These are phyloP conservation scores for Fusarium incarnatum DNA, from an alignment of 2,329 filamentous ascomycete genomes.

Conservation along the genomic window DNA sequence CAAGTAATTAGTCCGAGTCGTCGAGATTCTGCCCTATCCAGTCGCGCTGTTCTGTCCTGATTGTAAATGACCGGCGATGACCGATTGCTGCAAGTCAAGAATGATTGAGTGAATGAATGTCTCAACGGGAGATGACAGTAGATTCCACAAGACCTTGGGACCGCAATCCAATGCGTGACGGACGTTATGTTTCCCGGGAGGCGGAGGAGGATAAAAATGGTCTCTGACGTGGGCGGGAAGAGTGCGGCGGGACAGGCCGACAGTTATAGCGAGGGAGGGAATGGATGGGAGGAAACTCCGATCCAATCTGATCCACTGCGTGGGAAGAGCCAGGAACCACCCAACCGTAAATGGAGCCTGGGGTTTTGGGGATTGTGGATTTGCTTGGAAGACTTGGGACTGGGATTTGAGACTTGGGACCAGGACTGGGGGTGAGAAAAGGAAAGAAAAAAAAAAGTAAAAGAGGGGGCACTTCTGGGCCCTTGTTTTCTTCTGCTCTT, in stretches of 20 bases:
- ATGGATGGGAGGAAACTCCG: constrained; percentile 38
- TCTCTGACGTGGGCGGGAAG: constrained; percentile 43
- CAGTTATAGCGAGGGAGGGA: constrained; percentile 42
- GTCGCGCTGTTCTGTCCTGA: constrained; percentile 13
- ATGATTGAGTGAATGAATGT: constrained; percentile 36
- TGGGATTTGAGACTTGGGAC: constrained; percentile 35
- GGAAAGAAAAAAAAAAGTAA: constrained; percentile 17
- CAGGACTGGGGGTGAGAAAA: constrained; percentile 35
- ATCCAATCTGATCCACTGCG: constrained; percentile 40
- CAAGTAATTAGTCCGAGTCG: constrained; percentile 22
- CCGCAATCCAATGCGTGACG: constrained; percentile 36
- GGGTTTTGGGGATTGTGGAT: constrained; percentile 41
- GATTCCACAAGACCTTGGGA: constrained; percentile 44
- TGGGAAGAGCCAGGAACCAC: constrained; percentile 43
- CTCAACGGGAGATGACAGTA: constrained; percentile 44
- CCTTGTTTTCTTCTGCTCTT: constrained; percentile 14
- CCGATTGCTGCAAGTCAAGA: constrained; percentile 40
- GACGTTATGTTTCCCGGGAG: constrained; percentile 30
- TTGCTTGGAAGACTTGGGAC: constrained; percentile 30
- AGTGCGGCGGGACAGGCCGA: constrained; percentile 43
- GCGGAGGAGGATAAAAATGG: constrained; percentile 33
- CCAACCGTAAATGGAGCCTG: constrained; percentile 41
- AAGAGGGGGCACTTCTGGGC: constrained; percentile 36
- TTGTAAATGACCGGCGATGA: constrained; percentile 27
- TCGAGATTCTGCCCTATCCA: constrained; percentile 8